A percentile compares a stretch with the other conserved stretches of the same genome.
Evolutionary conservation across 1,284 basidiomycete species (phyloP).

Genomic region (Xerocomus alliaceus): DNA sequence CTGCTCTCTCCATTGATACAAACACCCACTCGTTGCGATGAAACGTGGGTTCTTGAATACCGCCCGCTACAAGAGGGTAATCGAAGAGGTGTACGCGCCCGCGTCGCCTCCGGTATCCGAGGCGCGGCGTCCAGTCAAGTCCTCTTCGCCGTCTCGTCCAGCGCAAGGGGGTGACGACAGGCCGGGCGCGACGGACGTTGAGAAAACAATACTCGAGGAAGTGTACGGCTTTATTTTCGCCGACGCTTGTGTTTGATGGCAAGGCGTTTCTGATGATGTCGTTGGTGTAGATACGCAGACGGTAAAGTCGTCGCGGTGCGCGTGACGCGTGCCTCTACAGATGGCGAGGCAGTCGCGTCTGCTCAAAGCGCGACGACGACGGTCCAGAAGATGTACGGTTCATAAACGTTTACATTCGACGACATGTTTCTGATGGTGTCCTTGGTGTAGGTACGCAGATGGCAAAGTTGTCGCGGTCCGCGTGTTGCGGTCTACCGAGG

Average conservation of each 20-base stretch:
- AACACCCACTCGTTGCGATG: too few relatives aligned
- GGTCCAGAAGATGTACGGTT: neutral
- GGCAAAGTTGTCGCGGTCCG: neutral
- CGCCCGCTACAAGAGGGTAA: neutral
- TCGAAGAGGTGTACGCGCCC: neutral
- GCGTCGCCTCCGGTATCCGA: neutral
- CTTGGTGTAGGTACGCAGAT: neutral
- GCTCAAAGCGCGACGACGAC: too few relatives aligned
- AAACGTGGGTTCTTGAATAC: constrained; percentile 7
- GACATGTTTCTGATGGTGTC: too few relatives aligned
- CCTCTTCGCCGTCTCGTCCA: neutral
- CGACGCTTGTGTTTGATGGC: too few relatives aligned
- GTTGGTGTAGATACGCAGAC: neutral
- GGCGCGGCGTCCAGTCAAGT: neutral
- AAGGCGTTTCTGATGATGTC: too few relatives aligned
- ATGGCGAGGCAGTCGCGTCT: too few relatives aligned
- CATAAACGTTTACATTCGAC: too few relatives aligned
- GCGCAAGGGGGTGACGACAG: too few relatives aligned
- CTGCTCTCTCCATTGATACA: too few relatives aligned
- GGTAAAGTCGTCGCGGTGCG: neutral
- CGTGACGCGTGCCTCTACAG: too few relatives aligned
- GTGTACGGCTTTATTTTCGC: neutral
- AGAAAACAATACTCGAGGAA: neutral
- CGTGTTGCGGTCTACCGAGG: neutral
- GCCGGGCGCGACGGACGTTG: neutral